Percentiles rank a stretch among this genome's conserved stretches.
Evolutionary conservation across 1,284 basidiomycete species (phyloP).

Genomic region (Rhizopogon hawkerae): DNA sequence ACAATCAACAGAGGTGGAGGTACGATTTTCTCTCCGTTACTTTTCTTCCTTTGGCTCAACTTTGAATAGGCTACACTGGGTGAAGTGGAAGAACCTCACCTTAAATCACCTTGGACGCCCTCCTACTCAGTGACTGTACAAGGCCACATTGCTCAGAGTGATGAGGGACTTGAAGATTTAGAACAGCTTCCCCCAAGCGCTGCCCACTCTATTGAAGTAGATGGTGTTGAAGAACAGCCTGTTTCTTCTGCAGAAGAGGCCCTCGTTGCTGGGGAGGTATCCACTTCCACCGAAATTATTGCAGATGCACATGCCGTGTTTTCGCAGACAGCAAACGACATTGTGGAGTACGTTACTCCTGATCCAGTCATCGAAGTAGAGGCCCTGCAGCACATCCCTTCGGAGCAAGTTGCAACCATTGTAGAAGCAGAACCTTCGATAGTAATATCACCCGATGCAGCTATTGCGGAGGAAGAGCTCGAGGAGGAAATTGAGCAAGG

Average conservation of each 20-base stretch:
- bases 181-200: slow-evolving; percentile 6
- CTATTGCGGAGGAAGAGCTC: background rate
- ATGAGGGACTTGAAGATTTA: slow-evolving; percentile 8
- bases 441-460: background rate
- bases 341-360: background rate
- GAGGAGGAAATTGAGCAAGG: slow-evolving; percentile 4
- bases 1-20: background rate
- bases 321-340: background rate
- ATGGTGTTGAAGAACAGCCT: background rate
- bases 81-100: slow-evolving; percentile 9
- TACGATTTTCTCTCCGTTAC: background rate
- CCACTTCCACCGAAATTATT: background rate
- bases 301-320: background rate
- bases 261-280: background rate
- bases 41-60: background rate
- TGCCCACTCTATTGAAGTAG: background rate
- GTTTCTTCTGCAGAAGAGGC: background rate
- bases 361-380: background rate
- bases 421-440: background rate
- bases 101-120: slow-evolving; percentile 16
- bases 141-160: slow-evolving; percentile 1
- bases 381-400: background rate
- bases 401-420: background rate
- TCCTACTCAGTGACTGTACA: slow-evolving; percentile 15
- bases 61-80: background rate